Evolutionary conservation across 23 red algal genomes (phyloP).

Genomic region (Pyropia yezoensis): DNA sequence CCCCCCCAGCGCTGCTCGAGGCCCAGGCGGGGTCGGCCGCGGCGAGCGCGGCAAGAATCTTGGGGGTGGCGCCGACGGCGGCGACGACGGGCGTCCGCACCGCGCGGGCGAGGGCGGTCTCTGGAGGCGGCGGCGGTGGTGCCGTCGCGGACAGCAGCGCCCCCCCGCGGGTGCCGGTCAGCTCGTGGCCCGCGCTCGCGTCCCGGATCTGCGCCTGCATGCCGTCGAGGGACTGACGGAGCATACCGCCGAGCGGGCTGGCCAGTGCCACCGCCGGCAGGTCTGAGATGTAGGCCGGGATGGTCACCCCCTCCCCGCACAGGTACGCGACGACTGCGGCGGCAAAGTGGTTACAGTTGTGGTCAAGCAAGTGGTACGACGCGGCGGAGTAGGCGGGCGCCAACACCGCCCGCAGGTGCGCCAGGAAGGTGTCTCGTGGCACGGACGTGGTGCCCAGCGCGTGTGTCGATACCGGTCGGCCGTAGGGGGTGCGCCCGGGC

Average conservation of each 20-base stretch:
- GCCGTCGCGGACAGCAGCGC: background rate
- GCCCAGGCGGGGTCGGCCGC: background rate
- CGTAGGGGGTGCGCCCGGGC: slow-evolving; percentile 79
- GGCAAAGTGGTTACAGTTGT: slow-evolving; percentile 97
- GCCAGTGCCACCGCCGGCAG: slow-evolving; percentile 68
- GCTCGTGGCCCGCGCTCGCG: slow-evolving; percentile 49
- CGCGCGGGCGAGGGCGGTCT: background rate
- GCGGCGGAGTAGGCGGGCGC: slow-evolving; percentile 24
- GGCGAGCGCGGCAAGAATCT: background rate
- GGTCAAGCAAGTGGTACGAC: slow-evolving; percentile 78
- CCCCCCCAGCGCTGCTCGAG: background rate
- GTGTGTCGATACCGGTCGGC: slow-evolving; percentile 32
- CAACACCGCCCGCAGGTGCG: slow-evolving; percentile 55
- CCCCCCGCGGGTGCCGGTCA: background rate
- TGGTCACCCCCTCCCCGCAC: slow-evolving; percentile 18
- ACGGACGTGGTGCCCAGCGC: slow-evolving; percentile 60
- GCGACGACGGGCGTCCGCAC: background rate
- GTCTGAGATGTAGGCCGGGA: slow-evolving; percentile 83
- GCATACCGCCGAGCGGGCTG: slow-evolving; percentile 63
- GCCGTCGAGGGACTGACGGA: slow-evolving; percentile 71
- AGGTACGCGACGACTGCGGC: slow-evolving; percentile 70
- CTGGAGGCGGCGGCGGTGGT: too few relatives aligned
- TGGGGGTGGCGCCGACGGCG: background rate
- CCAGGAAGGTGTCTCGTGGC: slow-evolving; percentile 36
- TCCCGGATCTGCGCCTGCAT: slow-evolving; percentile 47